Evolutionary conservation across 1,284 basidiomycete species (phyloP).

Genomic region (Fomitopsis pinicola): DNA sequence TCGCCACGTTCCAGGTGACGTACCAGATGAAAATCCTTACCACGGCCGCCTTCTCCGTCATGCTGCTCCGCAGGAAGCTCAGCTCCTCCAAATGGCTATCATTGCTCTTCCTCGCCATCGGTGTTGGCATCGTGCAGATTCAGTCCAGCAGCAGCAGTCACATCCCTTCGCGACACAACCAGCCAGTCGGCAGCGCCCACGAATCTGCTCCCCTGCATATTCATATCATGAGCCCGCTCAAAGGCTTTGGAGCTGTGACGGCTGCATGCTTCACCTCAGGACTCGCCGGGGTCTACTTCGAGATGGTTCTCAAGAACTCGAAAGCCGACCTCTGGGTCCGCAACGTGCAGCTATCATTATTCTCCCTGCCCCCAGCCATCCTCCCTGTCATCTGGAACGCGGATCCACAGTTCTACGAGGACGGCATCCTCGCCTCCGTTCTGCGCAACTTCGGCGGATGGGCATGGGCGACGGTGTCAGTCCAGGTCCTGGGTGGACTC

Average conservation of each 20-base stretch:
- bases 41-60: constrained; percentile 90
- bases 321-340: constrained; percentile 94
- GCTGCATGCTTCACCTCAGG: constrained; percentile 95
- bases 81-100: constrained; percentile 79
- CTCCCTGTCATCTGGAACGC: constrained; percentile 52
- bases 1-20: constrained; percentile 94
- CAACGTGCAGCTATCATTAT: constrained; percentile 94
- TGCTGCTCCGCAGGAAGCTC: constrained; percentile 79
- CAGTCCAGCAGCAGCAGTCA: constrained; percentile 48
- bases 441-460: constrained; percentile 83
- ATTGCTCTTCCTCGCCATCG: constrained; percentile 81
- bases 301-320: constrained; percentile 94
- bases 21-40: constrained; percentile 99
- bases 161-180: constrained; percentile 27
- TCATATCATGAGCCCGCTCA: constrained; percentile 69
- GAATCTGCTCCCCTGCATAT: constrained; percentile 20
- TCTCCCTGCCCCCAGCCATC: constrained; percentile 89
- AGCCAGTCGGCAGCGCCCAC: constrained; percentile 21
- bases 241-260: constrained; percentile 84
- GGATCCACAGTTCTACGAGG: background rate
- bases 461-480: constrained; percentile 90
- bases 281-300: constrained; percentile 98
- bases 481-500: constrained; percentile 91
- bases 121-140: constrained; percentile 92
- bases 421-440: background rate